Base-by-base conservation (phyloP, 352 stramenopile genomes). In the Globisporangium abappressorium region DNA sequence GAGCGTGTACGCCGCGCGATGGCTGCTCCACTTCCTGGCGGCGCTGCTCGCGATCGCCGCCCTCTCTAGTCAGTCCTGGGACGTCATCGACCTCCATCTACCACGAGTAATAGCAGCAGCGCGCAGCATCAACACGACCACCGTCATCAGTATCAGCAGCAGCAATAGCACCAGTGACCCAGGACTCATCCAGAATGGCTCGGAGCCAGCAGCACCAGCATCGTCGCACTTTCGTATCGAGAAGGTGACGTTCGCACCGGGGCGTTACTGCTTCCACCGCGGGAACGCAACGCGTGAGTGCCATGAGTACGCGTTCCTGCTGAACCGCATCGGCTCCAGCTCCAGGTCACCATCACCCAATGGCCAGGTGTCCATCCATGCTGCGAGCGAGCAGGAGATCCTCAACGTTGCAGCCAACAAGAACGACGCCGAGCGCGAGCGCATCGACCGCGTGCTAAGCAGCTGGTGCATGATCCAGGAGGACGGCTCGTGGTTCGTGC, bases 401-500 rank as follows among this genome's bases (percentile, higher is more conserved):
- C 12, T 5, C 36, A 43, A 43, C 5, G 12, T 12, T 14, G 36
- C 12, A 43, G 2, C 20, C 24, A 76, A 14, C 46, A 65, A 57
- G 66, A 75, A 33, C 53, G 64, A 43, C 36, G 2, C 36, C 36
- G 36, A 43, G 36, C 11, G 12, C 34, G 64, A 70, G 8, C 59
- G 72, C 3, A 51, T 81, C 15, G 55, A 73, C 2, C 61, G 80
- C 14, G 77, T 79, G 2, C 46, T 82, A 0, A 75, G 78, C 8
- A 79, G 75, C 15, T 89, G 80, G 82, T 91, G 82, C 41, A 70
- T 66, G 18, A 64, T 76, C 9, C 30, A 57, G 6, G 61, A 61
- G 38, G 64, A 74, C 12, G 68, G 76, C 34, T 77, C 78, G 26
- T 85, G 79, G 75, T 70, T 87, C 12, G 69, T 87, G 12, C 78